These are phyloP conservation scores for Venturia carpophila DNA, from an alignment of 2,329 filamentous ascomycete species.

Conservation along the genomic window DNA sequence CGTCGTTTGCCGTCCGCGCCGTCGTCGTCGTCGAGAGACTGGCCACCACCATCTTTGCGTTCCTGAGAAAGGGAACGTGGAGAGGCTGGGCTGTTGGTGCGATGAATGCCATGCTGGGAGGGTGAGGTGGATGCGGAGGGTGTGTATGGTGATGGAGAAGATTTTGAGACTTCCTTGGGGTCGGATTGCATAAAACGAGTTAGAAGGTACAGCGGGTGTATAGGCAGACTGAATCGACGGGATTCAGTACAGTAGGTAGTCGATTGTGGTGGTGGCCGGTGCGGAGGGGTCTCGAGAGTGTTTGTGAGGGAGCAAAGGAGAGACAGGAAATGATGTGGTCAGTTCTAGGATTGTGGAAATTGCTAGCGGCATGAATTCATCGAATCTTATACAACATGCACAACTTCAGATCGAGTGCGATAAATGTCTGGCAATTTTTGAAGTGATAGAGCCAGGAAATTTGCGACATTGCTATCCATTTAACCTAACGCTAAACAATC, in stretches of 20 bases:
- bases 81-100: conserved; percentile 39
- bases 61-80: conserved; percentile 34
- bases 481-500: background rate
- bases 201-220: background rate
- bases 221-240: conserved; percentile 14
- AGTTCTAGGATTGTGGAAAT: background rate
- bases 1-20: conserved; percentile 19
- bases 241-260: conserved; percentile 5
- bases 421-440: background rate
- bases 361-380: background rate
- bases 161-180: conserved; percentile 43
- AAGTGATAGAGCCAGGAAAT: background rate
- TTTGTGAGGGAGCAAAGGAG: background rate
- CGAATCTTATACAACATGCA: background rate
- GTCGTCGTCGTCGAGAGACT: conserved; percentile 21
- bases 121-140: conserved; percentile 30
- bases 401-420: background rate
- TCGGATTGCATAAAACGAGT: conserved; percentile 58
- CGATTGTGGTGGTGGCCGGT: background rate
- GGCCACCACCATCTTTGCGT: conserved; percentile 24
- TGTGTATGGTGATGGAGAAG: conserved; percentile 35
- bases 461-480: background rate
- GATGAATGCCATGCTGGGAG: conserved; percentile 54
- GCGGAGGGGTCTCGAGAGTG: background rate
- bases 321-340: background rate